These are phyloP conservation scores for Sclerotiophoma versabilis DNA, from an alignment of 2,329 filamentous ascomycete species.

Conservation along the genomic window DNA sequence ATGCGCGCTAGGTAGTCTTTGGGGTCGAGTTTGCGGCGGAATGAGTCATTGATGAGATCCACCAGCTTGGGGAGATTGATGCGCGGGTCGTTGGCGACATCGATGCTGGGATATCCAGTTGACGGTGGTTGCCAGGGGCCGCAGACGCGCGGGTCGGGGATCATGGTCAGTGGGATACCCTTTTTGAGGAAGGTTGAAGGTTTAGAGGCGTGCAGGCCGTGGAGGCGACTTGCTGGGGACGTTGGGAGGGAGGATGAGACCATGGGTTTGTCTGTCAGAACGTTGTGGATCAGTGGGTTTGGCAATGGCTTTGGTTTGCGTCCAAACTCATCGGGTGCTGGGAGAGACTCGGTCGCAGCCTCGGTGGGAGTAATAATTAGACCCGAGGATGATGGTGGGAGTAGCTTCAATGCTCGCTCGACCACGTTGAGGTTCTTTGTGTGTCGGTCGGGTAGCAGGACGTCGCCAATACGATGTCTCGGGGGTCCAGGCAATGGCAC, in stretches of 20 bases:
- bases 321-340: conserved; percentile 57
- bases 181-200: conserved; percentile 86
- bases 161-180: conserved; percentile 86
- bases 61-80: conserved; percentile 85
- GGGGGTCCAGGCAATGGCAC: conserved; percentile 24
- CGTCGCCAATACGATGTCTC: conserved; percentile 21
- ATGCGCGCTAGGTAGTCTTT: conserved; percentile 84
- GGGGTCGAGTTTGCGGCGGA: conserved; percentile 82
- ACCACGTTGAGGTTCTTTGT: conserved; percentile 77
- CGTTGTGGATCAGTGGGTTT: conserved; percentile 93
- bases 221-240: conserved; percentile 32
- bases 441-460: conserved; percentile 52
- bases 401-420: conserved; percentile 71
- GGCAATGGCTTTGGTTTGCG: conserved; percentile 60
- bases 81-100: conserved; percentile 74
- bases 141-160: conserved; percentile 70
- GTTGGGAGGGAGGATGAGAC: conserved; percentile 89
- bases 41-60: conserved; percentile 91
- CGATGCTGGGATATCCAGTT: conserved; percentile 66
- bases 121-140: conserved; percentile 72
- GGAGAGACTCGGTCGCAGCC: conserved; percentile 65
- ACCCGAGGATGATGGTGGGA: conserved; percentile 85
- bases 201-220: conserved; percentile 48
- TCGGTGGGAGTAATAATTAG: conserved; percentile 87
- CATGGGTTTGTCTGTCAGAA: conserved; percentile 92